Base-by-base conservation (phyloP, 2,329 filamentous ascomycete genomes). In the Botryotinia calthae region DNA sequence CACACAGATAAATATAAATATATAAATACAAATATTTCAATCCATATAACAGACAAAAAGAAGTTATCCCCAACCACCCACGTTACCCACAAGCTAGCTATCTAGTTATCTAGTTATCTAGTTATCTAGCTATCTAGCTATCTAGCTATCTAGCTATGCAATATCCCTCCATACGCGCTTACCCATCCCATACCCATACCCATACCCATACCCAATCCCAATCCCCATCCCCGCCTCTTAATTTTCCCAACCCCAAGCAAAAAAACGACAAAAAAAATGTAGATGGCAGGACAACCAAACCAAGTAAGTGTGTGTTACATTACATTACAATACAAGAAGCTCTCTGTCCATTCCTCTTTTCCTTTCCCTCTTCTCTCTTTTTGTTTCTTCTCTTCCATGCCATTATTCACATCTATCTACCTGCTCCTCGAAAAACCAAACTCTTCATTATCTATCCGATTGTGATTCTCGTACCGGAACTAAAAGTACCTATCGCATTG, bases 251-350 rank as follows among this genome's bases (percentile, higher is more conserved):
- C n/a, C 25, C 58, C 69, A 46, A 64, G 69, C 42, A 40, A 70
- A 58, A 56, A 62, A 25, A 31, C 37, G 42, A 28, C 16, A 28
- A 37, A 31, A 22, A 75, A 75, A 75, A 62, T n/a, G 62, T 40
- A 58, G 71, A 74, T 75, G 74, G 74, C 74, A 72, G 74, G 74
- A 74, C 73, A 74, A 74, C 73, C 28, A 25, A 61, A 14, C n/a
- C 28, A 25, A 31, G 51, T 54, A 28, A n/a, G 34, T 59, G 37
- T 37, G 37, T 37, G 37, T 44, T 12, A 34, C 34, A 34, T 42
- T 42, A 42, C 40, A 42, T 37, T 37, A 44, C 12, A 16, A 56
- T 71, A 72, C 70, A 74, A 73, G 65, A 71, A 63, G 54, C 48
- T 66, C 34, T 37, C 6, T 14, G 18, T 56, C 14, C 51, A 31